A percentile compares a stretch with the other conserved stretches of the same genome.
These are phyloP conservation scores for Leccinum truebloodii DNA, from an alignment of 768 basidiomycete genomes.

Conservation along the genomic window DNA sequence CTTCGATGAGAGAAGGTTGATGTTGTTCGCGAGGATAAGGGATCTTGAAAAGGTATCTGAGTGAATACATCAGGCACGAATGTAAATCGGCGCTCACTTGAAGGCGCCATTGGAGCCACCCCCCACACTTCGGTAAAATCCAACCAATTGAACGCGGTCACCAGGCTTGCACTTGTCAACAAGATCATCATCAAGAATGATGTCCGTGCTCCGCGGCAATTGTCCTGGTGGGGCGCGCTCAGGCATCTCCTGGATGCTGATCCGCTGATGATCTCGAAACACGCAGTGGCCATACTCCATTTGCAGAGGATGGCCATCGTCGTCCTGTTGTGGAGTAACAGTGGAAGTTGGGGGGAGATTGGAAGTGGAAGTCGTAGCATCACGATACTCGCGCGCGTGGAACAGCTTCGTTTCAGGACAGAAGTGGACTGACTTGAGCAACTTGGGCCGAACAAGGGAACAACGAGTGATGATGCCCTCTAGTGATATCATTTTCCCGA, in stretches of 20 bases:
- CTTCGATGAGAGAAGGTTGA: conserved; percentile 93
- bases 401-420: conserved; percentile 85
- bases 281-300: conserved; percentile 92
- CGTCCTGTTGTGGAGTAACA: conserved; percentile 88
- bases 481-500: conserved; percentile 94
- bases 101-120: conserved; percentile 91
- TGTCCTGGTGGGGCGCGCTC: conserved; percentile 98
- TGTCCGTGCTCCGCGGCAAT: conserved; percentile 93
- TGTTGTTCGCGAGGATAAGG: conserved; percentile 90
- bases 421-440: conserved; percentile 96
- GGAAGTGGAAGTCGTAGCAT: conserved; percentile 85
- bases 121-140: conserved; percentile 91
- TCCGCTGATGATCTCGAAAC: conserved; percentile 95
- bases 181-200: conserved; percentile 93
- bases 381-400: conserved; percentile 88
- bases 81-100: conserved; percentile 58
- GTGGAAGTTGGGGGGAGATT: conserved; percentile 84
- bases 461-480: conserved; percentile 99
- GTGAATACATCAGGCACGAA: conserved; percentile 7
- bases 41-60: conserved; percentile 55
- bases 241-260: conserved; percentile 99
- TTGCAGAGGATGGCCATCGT: conserved; percentile 81
- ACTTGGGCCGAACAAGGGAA: conserved; percentile 97
- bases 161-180: conserved; percentile 98
- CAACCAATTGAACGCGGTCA: conserved; percentile 95